A percentile compares a stretch with the other conserved stretches of the same genome.
phyloP scores from a whole-genome alignment of 495 filamentous ascomycete species.

The Staphylotrichum tortipilum region DNA sequence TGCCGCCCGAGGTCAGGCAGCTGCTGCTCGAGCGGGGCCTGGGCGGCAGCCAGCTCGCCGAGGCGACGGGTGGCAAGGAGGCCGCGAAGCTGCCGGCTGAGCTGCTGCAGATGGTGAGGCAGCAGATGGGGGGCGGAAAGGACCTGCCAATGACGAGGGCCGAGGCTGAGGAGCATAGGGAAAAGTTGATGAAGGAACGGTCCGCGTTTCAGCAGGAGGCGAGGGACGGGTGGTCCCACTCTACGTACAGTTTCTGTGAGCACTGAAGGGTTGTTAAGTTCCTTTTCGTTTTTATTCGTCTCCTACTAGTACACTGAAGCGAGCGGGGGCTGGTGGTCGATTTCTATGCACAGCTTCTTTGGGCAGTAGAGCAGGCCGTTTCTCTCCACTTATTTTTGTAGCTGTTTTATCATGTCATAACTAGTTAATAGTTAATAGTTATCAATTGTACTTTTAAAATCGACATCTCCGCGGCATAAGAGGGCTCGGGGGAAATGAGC shows the following conservation, averaged over 20 bases:
- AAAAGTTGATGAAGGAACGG: constrained; percentile 43
- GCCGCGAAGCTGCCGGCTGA: constrained; percentile 28
- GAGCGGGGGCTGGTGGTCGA: too few species aligned
- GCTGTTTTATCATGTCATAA: too few species aligned
- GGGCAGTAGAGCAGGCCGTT: too few species aligned
- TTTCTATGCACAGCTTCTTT: too few species aligned
- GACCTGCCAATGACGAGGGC: constrained; percentile 29
- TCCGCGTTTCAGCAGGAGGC: not conserved
- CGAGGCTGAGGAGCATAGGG: constrained; percentile 37
- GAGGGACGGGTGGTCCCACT: not conserved
- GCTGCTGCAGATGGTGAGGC: constrained; percentile 30
- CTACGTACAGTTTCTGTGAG: constrained; percentile 14
- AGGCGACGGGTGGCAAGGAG: constrained; percentile 8
- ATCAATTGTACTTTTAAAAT: too few species aligned
- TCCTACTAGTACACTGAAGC: too few species aligned
- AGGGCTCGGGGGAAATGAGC: too few species aligned
- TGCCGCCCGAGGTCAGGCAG: constrained; percentile 20
- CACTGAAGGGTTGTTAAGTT: not conserved
- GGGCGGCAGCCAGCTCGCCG: constrained; percentile 7
- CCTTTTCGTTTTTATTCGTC: too few species aligned
- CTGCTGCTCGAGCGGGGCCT: constrained; percentile 31
- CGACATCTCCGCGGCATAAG: too few species aligned
- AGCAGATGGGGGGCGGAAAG: constrained; percentile 17
- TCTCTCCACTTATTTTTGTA: too few species aligned
- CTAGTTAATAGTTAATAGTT: too few species aligned